A percentile compares a stretch with the other conserved stretches of the same genome.
These are phyloP conservation scores for Verticillium longisporum DNA, from an alignment of 2,329 filamentous ascomycete species.

Conservation along the genomic window DNA sequence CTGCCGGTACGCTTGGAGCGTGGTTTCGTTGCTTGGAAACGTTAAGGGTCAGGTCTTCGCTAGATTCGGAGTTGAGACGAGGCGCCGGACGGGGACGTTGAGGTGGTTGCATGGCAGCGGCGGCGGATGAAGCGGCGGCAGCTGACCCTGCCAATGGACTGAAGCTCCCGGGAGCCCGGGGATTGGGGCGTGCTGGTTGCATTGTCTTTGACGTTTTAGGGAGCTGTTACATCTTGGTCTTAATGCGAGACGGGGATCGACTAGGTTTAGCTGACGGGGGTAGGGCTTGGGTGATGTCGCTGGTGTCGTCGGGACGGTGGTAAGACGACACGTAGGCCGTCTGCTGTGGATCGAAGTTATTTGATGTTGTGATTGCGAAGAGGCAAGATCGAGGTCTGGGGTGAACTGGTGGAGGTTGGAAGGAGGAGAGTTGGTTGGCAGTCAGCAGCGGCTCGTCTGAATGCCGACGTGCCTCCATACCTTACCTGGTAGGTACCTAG, in stretches of 20 bases:
- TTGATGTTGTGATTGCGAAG: not conserved
- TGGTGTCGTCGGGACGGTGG: not conserved
- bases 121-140: conserved; percentile 19
- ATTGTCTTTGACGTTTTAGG: conserved; percentile 28
- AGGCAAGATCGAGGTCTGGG: not conserved
- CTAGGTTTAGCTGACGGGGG: not conserved
- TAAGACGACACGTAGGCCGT: not conserved
- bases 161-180: conserved; percentile 49
- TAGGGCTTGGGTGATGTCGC: not conserved
- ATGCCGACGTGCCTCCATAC: not conserved
- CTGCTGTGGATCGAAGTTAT: not conserved
- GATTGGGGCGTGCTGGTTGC: conserved; percentile 40
- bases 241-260: not conserved
- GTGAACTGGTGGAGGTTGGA: not conserved
- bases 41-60: conserved; percentile 36
- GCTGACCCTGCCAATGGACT: conserved; percentile 36
- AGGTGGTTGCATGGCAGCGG: conserved; percentile 17
- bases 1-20: conserved; percentile 10
- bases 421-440: not conserved
- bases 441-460: not conserved
- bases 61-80: conserved; percentile 38
- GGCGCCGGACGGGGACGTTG: conserved; percentile 25
- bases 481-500: not conserved
- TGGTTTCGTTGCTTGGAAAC: conserved; percentile 36
- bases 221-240: conserved; percentile 34